Base-by-base conservation (phyloP, 805 yeast species). In the Pichia ethanolica region DNA sequence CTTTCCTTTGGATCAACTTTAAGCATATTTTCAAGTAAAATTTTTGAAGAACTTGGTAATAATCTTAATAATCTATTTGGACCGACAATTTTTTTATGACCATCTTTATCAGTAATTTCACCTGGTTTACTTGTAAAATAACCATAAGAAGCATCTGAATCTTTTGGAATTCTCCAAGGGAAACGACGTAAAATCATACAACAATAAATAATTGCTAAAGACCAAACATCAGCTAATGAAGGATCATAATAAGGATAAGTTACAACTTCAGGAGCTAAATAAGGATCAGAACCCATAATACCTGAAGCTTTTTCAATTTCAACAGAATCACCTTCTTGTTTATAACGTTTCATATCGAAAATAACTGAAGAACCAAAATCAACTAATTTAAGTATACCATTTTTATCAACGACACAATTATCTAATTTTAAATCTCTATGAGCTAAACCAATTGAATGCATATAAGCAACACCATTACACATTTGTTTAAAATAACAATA, bases 101-200 rank as follows among this genome's bases (percentile, higher is more conserved):
- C 65, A 27, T 52, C 50, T 35, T 59, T 60, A 50, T 63, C 68
- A 28, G 54, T 49, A 9, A 54, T 48, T 42, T 59, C 66, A 5
- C 55, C 48, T 3, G 61, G 52, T 30, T 51, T 55, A 32, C 59
- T 51, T n/a, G 75, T 68, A 61, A 84, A 91, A 53, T 87, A 74
- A 50, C 80, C 75, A 70, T 76, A 91, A 5, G 93, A 82, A 47
- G 81, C 81, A 64, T 90, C 97, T 7, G 79, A 70, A 28, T 71
- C 67, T 56, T 83, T 82, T n/a, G 97, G 97, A 3, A 90, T 78
- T 64, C 89, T 89, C 99, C 99, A 91, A 1, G 99, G 98, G 68
- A 91, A 91, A 52, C 96, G 70, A 56, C 85, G 79, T 56, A 90
- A 70, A 3, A 84, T 73, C 90, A 89, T 86, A 68, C 98, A 90